Percentiles rank a stretch among this genome's conserved stretches.
Evolutionary conservation across 345 rosid genomes (phyloP).

Genomic region (Eucalyptus sideroxylon): DNA sequence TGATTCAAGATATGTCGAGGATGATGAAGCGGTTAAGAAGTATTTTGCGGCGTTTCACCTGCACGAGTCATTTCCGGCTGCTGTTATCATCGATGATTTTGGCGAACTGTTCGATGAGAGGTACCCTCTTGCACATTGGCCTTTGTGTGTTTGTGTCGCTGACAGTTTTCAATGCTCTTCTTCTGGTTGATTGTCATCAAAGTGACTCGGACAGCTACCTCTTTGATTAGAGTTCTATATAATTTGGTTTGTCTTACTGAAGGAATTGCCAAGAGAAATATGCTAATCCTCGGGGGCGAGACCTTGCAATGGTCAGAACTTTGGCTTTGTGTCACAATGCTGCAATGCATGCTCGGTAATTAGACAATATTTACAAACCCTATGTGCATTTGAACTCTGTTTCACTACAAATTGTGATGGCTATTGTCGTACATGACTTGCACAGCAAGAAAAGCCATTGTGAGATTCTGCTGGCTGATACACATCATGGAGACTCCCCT

Average conservation of each 20-base stretch:
- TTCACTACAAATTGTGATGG: not conserved
- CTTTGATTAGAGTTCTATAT: not conserved
- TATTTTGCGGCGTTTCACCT: slow-evolving; percentile 91
- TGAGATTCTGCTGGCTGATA: slow-evolving; percentile 56
- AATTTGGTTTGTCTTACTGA: not conserved
- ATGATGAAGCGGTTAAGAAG: slow-evolving; percentile 62
- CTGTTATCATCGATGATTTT: slow-evolving; percentile 70
- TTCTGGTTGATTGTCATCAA: not conserved
- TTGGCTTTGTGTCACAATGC: slow-evolving; percentile 78
- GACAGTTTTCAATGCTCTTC: not conserved
- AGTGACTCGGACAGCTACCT: not conserved
- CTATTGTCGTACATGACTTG: not conserved
- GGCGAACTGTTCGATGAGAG: slow-evolving; percentile 58
- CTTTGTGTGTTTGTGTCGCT: not conserved
- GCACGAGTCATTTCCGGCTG: slow-evolving; percentile 29
- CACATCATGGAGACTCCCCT: slow-evolving; percentile 55
- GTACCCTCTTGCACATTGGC: slow-evolving; percentile 2
- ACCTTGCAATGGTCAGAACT: slow-evolving; percentile 64
- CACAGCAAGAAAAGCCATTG: slow-evolving; percentile 29
- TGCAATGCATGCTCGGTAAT: slow-evolving; percentile 50
- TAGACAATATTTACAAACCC: not conserved
- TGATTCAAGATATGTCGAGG: slow-evolving; percentile 56
- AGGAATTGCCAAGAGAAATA: slow-evolving; percentile 52
- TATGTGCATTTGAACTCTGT: not conserved
- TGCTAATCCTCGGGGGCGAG: slow-evolving; percentile 66